Evolutionary conservation across 371 early-diverging fungal species (phyloP), one percentile per base, ranked within the genome.

Genomic region (Circinella umbellata): DNA sequence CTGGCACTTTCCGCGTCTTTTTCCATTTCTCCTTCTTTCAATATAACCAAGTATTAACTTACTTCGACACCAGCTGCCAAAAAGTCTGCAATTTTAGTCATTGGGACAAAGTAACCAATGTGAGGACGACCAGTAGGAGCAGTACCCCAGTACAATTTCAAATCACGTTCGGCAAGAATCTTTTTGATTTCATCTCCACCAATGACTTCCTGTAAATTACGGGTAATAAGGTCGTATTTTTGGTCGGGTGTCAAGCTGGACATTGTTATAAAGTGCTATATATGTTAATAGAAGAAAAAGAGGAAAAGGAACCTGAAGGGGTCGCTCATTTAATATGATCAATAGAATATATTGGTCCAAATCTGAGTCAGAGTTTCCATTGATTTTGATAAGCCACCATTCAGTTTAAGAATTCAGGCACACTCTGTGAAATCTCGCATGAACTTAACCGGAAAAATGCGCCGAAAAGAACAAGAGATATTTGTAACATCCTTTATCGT

Each of bases 131-230:
- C 99, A 4, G 99, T 99, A 8, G 99, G 93, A 20, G 99, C 99
- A 37, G 99, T 99, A 60, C 99, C 99, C 99, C 99, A 99, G 91
- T 99, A 99, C 75, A 99, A 81, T 71, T 92, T 95, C 48, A 99
- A 80, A 80, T 98, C 94, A 65, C 99, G 91, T 78, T 96, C 95
- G 4, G 81, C 82, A 20, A 99, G 88, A 63, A 97, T 88, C 71
- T 92, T 86, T 73, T 92, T 89, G 59, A 99, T 89, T 75, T 96
- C 91, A 46, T 95, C 98, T 18, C 80, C 91, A 67, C 98, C 99
- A n/a, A 99, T 89, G 20, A 95, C 91, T 79, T 99, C 99, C 80
- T 99, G 97, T 63, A 99, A 90, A 82, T 97, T 97, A 73, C 98
- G 91, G 47, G 93, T 93, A 74, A 99, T 99, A 62, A 99, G 87